These are phyloP conservation scores for Drechmeria coniospora DNA, from an alignment of 2,329 filamentous ascomycete genomes.

Conservation along the genomic window DNA sequence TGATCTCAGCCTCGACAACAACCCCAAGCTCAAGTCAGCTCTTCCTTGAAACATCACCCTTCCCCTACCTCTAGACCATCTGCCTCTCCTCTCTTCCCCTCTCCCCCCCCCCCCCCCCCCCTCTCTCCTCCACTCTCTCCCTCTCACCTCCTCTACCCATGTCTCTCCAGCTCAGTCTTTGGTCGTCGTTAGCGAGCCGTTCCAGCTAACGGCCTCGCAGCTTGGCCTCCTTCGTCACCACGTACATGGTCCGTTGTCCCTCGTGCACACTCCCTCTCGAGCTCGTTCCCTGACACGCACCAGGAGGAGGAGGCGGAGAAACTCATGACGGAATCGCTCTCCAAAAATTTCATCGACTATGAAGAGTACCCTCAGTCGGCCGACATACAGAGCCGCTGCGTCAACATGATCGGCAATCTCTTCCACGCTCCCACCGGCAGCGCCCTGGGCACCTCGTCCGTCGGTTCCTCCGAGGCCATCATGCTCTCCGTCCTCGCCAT, in stretches of 20 bases:
- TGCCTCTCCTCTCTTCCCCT: too few relatives aligned
- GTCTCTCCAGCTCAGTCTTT: too few relatives aligned
- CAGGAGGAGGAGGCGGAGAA: slow-evolving; percentile 90
- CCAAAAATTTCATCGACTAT: slow-evolving; percentile 92
- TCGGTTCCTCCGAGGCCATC: slow-evolving; percentile 82
- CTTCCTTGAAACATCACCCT: not conserved
- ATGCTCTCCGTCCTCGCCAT: slow-evolving; percentile 75
- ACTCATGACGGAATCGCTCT: slow-evolving; percentile 82
- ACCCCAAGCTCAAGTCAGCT: slow-evolving; percentile 66
- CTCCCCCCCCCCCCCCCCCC: too few relatives aligned
- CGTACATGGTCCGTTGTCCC: slow-evolving; percentile 58
- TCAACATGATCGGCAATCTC: slow-evolving; percentile 77
- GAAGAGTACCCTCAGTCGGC: slow-evolving; percentile 71
- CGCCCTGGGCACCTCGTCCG: slow-evolving; percentile 72
- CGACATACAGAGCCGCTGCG: slow-evolving; percentile 83
- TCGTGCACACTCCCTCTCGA: slow-evolving; percentile 3
- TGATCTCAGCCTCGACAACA: slow-evolving; percentile 79
- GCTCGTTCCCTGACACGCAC: not conserved
- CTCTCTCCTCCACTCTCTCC: too few relatives aligned
- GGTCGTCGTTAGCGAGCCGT: too few relatives aligned
- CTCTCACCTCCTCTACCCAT: too few relatives aligned
- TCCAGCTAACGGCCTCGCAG: slow-evolving; percentile 33
- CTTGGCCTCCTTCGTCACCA: slow-evolving; percentile 85
- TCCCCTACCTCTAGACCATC: too few relatives aligned
- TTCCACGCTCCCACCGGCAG: slow-evolving; percentile 65